Evolutionary conservation across 164 flowering plant species (phyloP).

Genomic region (Santalum album): DNA sequence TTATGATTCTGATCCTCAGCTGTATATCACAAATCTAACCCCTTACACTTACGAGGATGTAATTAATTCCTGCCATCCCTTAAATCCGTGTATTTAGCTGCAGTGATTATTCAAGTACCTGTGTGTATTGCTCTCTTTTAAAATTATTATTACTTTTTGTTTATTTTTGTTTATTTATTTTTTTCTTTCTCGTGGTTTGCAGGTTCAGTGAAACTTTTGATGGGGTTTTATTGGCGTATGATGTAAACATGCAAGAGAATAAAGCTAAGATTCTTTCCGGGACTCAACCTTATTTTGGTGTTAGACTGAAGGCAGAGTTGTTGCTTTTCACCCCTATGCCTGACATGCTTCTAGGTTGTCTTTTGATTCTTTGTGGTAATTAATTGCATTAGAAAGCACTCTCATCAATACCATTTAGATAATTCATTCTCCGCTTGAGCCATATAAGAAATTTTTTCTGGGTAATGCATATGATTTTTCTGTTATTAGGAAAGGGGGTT

Average conservation of each 20-base stretch:
- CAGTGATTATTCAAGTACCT: not conserved
- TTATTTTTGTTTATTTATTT: not conserved
- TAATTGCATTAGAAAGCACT: not conserved
- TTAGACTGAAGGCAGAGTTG: conserved; percentile 43
- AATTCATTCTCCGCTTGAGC: too few relatives aligned
- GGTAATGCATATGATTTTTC: too few relatives aligned
- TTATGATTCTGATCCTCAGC: too few relatives aligned
- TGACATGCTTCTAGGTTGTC: conserved; percentile 58
- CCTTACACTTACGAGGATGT: not conserved
- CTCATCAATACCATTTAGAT: not conserved
- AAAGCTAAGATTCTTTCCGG: conserved; percentile 51
- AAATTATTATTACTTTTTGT: not conserved
- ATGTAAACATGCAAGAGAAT: conserved; percentile 19
- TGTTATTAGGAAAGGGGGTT: too few relatives aligned
- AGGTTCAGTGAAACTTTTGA: conserved; percentile 70
- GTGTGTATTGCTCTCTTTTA: not conserved
- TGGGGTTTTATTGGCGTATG: conserved; percentile 76
- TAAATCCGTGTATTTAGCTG: not conserved
- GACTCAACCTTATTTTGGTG: conserved; percentile 58
- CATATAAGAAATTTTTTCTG: too few relatives aligned
- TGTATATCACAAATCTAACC: too few relatives aligned
- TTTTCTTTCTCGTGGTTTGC: conserved; percentile 8
- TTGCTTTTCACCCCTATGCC: conserved; percentile 76
- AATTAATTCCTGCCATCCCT: not conserved
- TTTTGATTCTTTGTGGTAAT: not conserved